These are phyloP conservation scores for Globisporangium radiosum DNA, from an alignment of 352 stramenopile species.

Conservation along the genomic window DNA sequence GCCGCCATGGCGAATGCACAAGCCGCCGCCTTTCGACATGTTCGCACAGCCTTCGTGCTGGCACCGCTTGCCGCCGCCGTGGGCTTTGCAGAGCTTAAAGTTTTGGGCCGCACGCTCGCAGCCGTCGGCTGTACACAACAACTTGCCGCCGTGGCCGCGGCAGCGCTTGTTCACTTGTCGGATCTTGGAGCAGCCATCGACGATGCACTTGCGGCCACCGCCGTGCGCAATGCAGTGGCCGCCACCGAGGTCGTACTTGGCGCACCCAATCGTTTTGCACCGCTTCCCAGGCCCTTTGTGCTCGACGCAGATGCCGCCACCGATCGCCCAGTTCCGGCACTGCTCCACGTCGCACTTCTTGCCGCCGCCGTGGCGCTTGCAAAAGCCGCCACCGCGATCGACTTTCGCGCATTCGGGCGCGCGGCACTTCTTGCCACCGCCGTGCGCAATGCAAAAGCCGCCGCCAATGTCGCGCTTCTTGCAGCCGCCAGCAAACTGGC, in stretches of 20 bases:
- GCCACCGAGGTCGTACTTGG: conserved; percentile 75
- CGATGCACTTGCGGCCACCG: conserved; percentile 73
- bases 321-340: conserved; percentile 78
- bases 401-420: conserved; percentile 68
- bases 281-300: conserved; percentile 77
- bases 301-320: conserved; percentile 63
- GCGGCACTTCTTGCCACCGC: conserved; percentile 81
- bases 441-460: conserved; percentile 81
- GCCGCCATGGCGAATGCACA: conserved; percentile 79
- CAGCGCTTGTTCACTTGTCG: conserved; percentile 83
- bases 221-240: conserved; percentile 84
- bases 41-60: conserved; percentile 70
- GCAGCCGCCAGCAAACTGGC: conserved; percentile 48
- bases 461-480: conserved; percentile 84
- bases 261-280: conserved; percentile 73
- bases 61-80: conserved; percentile 71
- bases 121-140: conserved; percentile 70
- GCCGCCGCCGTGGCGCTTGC: conserved; percentile 77
- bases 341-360: conserved; percentile 77
- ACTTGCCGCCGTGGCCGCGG: conserved; percentile 72
- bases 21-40: conserved; percentile 80
- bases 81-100: conserved; percentile 78
- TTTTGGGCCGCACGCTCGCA: conserved; percentile 76
- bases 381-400: conserved; percentile 73
- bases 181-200: conserved; percentile 83